Percentiles rank a stretch among this genome's conserved stretches.
phyloP scores from a whole-genome alignment of 2,329 filamentous ascomycete species.

The Monascus ruber region DNA sequence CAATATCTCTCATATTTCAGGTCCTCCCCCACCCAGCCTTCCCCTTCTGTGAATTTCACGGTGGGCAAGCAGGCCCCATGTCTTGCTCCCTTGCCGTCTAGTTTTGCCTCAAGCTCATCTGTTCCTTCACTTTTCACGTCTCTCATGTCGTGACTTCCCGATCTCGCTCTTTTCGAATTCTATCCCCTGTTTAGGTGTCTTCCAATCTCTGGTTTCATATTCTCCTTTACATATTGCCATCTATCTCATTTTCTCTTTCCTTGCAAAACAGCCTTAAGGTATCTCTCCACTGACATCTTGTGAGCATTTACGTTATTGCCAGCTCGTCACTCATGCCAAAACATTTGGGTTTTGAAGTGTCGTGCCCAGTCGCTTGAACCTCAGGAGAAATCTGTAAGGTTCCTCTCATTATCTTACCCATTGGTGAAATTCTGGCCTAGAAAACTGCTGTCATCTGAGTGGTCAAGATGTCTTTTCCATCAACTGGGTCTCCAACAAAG shows the following conservation, averaged over 20 bases:
- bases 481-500: constrained; percentile 13
- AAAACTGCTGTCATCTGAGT: neutral
- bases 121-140: constrained; percentile 12
- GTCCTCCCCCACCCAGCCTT: too few species aligned
- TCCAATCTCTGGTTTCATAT: constrained; percentile 3
- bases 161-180: constrained; percentile 9
- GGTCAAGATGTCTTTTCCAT: constrained; percentile 17
- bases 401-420: neutral
- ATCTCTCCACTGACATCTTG: constrained; percentile 11
- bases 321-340: constrained; percentile 14
- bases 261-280: constrained; percentile 4
- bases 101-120: constrained; percentile 1
- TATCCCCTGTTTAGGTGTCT: constrained; percentile 4
- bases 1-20: too few species aligned
- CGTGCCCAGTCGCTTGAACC: too few species aligned
- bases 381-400: too few species aligned
- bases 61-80: neutral
- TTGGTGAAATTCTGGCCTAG: neutral
- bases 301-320: constrained; percentile 9
- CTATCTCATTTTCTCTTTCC: constrained; percentile 8
- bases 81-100: constrained; percentile 4
- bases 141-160: constrained; percentile 12
- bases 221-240: constrained; percentile 11
- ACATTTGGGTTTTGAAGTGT: constrained; percentile 9
- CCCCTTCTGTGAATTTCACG: too few species aligned